Percentiles rank a stretch among this genome's conserved stretches.
These are phyloP conservation scores for Lepraria neglecta DNA, from an alignment of 495 filamentous ascomycete species.

Conservation along the genomic window DNA sequence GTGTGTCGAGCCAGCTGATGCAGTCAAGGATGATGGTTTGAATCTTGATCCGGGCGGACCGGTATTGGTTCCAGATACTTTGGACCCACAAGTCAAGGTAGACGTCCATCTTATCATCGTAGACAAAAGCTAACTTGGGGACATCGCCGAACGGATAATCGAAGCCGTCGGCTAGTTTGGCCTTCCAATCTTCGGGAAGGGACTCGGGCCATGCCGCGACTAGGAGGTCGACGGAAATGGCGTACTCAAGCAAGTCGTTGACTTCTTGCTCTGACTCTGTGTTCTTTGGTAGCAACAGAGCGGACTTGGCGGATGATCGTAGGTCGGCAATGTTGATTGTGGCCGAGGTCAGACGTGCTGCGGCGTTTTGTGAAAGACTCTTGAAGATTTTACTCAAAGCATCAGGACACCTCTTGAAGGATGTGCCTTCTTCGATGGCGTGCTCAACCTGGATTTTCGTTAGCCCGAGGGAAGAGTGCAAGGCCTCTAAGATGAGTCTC, in stretches of 20 bases:
- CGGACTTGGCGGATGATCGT: constrained; percentile 23
- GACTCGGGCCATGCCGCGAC: constrained; percentile 21
- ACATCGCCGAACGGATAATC: constrained; percentile 24
- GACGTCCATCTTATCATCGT: constrained; percentile 50
- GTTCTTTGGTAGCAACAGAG: constrained; percentile 14
- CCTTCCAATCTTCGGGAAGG: constrained; percentile 25
- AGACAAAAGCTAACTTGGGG: constrained; percentile 35
- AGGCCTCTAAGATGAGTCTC: neutral
- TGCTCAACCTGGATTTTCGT: constrained; percentile 14
- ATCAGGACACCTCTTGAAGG: constrained; percentile 24
- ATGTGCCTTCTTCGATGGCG: constrained; percentile 22
- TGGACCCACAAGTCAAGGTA: constrained; percentile 57
- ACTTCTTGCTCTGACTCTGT: constrained; percentile 21
- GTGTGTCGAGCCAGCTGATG: constrained; percentile 20
- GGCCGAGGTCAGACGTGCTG: constrained; percentile 23
- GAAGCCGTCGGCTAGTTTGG: constrained; percentile 32
- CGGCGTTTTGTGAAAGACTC: constrained; percentile 18
- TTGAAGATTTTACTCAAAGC: constrained; percentile 14
- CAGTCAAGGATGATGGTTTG: constrained; percentile 44
- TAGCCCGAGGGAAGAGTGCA: neutral
- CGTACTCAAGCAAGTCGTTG: constrained; percentile 24
- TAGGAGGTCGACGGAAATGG: constrained; percentile 24
- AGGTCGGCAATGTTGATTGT: constrained; percentile 24
- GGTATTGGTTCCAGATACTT: constrained; percentile 58
- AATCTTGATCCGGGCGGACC: constrained; percentile 50